Base-by-base conservation (phyloP, 2,329 filamentous ascomycete species). In the Monilinia aucupariae region DNA sequence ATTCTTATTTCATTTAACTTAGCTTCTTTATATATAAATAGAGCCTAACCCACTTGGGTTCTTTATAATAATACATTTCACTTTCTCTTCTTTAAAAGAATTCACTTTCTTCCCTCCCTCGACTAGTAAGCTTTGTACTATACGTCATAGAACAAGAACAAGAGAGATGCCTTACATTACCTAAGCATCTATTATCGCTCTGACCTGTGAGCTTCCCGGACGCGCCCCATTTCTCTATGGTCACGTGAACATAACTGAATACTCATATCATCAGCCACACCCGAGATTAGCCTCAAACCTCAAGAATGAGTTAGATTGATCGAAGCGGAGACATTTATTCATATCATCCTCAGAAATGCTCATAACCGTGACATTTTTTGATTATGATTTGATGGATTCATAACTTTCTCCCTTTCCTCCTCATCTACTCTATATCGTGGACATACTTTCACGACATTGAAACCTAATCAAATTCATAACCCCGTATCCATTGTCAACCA, bases 361-460 rank as follows among this genome's bases (percentile, higher is more conserved):
- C n/a, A n/a, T n/a, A n/a, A 30, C 27, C 27, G 6, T 30, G 27
- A 30, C 3, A 30, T 30, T n/a, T n/a, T 20, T n/a, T 30, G 15
- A 20, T 17, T 54, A 55, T 55, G 30, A 45, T 45, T 17, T 55
- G 12, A 55, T 55, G 45, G 25, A 56, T 56, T 56, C 32, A 22
- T 10, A 41, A 47, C 47, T 34, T 10, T 13, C n/a, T n/a, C n/a
- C n/a, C n/a, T n/a, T n/a, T n/a, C n/a, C n/a, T n/a, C n/a, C n/a
- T n/a, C n/a, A n/a, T n/a, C 27, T 58, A 22, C 12, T 47, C 41
- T 58, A 47, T 34, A 58, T 47, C 15, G n/a, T n/a, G n/a, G n/a
- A n/a, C n/a, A 41, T 47, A 27, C 41, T 58, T 30, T 43, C 54
- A 43, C 54, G 34, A 17, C 30, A 47, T 56, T 56, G 54, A 56